phyloP scores from a whole-genome alignment of 768 basidiomycete genomes.

The Leccinum aurantiacum region DNA sequence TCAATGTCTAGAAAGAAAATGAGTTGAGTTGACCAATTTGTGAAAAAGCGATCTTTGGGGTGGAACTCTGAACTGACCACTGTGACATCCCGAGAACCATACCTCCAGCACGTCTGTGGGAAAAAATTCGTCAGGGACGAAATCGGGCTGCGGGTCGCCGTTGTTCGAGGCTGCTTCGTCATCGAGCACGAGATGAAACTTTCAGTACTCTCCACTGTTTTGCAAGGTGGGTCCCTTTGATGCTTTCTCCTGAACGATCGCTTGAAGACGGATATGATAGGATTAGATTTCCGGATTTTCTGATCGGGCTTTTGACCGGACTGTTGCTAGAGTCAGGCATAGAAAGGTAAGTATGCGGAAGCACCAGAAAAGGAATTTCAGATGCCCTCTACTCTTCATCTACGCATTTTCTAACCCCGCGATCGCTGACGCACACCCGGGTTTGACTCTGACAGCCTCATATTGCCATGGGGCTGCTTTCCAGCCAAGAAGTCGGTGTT shows the following conservation, averaged over 20 bases:
- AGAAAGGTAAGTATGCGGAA: no score
- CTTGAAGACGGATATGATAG: neutral
- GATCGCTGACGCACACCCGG: no score
- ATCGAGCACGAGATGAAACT: neutral
- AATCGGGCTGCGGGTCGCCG: neutral
- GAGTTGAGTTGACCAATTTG: neutral
- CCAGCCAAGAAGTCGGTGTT: no score
- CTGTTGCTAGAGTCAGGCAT: conserved; percentile 9
- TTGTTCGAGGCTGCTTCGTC: neutral
- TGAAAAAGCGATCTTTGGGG: neutral
- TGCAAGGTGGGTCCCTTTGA: neutral
- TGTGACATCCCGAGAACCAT: conserved; percentile 77
- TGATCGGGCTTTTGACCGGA: conserved; percentile 19
- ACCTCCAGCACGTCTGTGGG: conserved; percentile 68
- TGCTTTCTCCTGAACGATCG: conserved; percentile 4
- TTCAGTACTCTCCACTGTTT: neutral
- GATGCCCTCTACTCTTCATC: no score
- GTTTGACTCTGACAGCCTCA: no score
- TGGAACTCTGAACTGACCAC: conserved; percentile 44
- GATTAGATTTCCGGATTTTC: neutral
- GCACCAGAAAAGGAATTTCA: no score
- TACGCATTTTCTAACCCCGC: no score
- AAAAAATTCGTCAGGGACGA: neutral
- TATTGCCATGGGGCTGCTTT: no score
- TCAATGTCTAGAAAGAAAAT: conserved; percentile 56